phyloP scores from a whole-genome alignment of 768 basidiomycete genomes.

The Leccinum subgranulosum region DNA sequence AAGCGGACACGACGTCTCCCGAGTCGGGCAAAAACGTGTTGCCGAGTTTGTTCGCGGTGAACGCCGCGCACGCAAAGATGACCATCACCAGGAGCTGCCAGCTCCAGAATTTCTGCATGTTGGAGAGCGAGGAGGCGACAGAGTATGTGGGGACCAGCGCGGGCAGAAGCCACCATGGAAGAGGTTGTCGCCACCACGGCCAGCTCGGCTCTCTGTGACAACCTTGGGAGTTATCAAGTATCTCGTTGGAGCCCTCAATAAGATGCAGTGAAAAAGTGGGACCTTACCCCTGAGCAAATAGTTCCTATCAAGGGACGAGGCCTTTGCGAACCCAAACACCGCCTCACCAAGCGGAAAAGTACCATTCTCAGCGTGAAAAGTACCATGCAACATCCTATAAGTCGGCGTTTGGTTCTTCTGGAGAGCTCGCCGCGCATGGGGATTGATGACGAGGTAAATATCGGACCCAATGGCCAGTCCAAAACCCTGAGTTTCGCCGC shows the following conservation, averaged over 20 bases:
- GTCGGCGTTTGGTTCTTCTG: constrained; percentile 32
- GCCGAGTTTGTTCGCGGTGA: constrained; percentile 64
- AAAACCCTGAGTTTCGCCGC: constrained; percentile 54
- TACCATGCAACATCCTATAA: constrained; percentile 51
- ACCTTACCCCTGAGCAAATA: constrained; percentile 29
- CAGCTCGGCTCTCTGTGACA: constrained; percentile 72
- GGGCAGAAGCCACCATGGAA: constrained; percentile 82
- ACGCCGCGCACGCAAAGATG: constrained; percentile 74
- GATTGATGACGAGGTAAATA: constrained; percentile 69
- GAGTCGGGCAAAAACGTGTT: constrained; percentile 60
- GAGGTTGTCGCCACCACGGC: constrained; percentile 74
- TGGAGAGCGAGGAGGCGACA: constrained; percentile 68
- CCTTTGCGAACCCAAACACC: constrained; percentile 45
- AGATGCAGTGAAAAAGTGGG: not conserved
- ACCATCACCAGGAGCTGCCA: constrained; percentile 79
- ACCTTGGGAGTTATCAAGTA: constrained; percentile 44
- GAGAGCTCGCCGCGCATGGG: constrained; percentile 42
- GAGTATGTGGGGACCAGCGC: constrained; percentile 76
- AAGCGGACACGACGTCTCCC: constrained; percentile 72
- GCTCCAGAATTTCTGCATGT: constrained; percentile 70
- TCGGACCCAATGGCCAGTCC: constrained; percentile 83
- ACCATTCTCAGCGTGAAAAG: constrained; percentile 49
- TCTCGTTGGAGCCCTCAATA: too few species aligned
- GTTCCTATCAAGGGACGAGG: constrained; percentile 29
- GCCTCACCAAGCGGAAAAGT: constrained; percentile 40